Conservation (phyloP, 1,284 basidiomycete genomes). For the Cryptococcus sp. region DNA sequence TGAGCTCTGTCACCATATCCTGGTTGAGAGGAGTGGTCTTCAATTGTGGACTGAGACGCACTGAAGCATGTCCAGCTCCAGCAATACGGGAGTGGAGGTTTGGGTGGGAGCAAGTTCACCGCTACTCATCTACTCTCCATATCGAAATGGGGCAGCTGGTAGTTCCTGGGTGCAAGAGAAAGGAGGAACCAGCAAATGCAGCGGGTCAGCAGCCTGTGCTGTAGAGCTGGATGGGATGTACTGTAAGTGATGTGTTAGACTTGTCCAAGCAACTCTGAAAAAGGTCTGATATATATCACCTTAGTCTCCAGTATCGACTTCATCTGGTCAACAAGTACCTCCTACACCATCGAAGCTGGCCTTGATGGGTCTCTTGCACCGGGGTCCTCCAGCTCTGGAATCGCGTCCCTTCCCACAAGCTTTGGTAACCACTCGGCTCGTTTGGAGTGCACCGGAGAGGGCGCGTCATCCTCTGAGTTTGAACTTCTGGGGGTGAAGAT, state of each 20-base stretch:
- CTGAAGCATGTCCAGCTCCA: background rate
- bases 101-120: constrained; percentile 26
- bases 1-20: too few species aligned
- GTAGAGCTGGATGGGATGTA: constrained; percentile 19
- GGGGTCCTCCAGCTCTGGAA: constrained; percentile 5
- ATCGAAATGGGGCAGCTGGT: constrained; percentile 9
- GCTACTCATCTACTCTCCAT: constrained; percentile 20
- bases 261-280: background rate
- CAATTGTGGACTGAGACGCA: too few species aligned
- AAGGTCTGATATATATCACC: background rate
- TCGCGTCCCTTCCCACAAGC: constrained; percentile 6
- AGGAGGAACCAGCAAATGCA: constrained; percentile 11
- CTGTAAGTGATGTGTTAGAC: constrained; percentile 19
- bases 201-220: constrained; percentile 14
- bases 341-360: constrained; percentile 12
- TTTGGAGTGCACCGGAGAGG: constrained; percentile 17
- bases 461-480: constrained; percentile 7
- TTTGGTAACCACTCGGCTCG: constrained; percentile 20
- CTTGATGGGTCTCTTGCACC: constrained; percentile 22
- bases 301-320: constrained; percentile 22
- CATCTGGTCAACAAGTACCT: constrained; percentile 4
- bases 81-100: constrained; percentile 6
- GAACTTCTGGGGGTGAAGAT: constrained; percentile 18
- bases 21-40: too few species aligned
- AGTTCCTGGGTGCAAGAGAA: constrained; percentile 16